Base-by-base conservation (phyloP, 306 rosid species). In the Trifolium fragiferum region DNA sequence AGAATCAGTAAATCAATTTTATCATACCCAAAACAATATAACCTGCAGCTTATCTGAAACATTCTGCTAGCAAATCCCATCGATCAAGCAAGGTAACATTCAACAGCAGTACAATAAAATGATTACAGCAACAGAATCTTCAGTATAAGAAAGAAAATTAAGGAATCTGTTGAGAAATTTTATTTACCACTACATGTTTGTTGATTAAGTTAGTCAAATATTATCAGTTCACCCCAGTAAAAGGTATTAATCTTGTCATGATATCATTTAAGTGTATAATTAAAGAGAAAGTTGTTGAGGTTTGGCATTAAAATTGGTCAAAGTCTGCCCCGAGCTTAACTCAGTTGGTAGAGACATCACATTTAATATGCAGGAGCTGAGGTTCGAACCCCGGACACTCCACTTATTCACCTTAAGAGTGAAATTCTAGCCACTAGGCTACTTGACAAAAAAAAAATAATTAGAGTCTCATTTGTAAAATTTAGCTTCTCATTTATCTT, bases 71-170 rank as follows among this genome's bases (percentile, higher is more conserved):
- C 40, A 78, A 32, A 64, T 78, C 66, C 65, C 38, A 27, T 5
- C 55, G 16, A 60, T 6, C 50, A 37, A 57, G 47, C 59, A 70
- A 55, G 71, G 21, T 61, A 78, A 74, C 15, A 32, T 35, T 78
- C 66, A 74, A 70, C 40, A 13, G 12, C n/a, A 18, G 57, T 30
- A 47, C 32, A 69, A 32, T 69, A 43, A 59, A 72, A 66, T 73
- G 9, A 76, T 14, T 67, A 51, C 37, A 10, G 68, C 50, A 60
- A 61, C 74, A 15, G 13, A 70, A 23, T 6, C 57, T 49, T 49
- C 16, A 37, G 8, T 70, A 13, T 16, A 50, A 76, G 32, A 81
- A 76, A 70, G 50, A 81, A 76, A 70, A 70, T 25, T 66, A 60
- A 58, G n/a, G 75, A 70, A 68, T 60, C 60, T 25, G 41, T 58